Base-by-base conservation (phyloP, 805 yeast species). In the Suhomyces pyralidae region DNA sequence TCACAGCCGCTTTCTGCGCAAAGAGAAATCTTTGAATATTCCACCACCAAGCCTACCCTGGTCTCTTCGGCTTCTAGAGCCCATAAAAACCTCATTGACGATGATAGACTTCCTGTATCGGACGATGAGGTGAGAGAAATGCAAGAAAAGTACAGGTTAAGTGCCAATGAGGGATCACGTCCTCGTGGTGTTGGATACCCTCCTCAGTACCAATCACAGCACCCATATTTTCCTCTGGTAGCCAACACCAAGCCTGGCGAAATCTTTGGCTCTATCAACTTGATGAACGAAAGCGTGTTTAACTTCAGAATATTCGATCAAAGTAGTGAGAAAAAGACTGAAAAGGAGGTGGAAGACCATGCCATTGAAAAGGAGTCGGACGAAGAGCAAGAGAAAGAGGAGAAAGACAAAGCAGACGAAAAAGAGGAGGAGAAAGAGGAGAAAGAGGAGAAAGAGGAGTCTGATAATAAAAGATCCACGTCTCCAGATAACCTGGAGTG, bases 1-100 rank as follows among this genome's bases (percentile, higher is more conserved):
- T 77, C 82, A 14, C 84, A 81, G 59, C 84, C 84, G 4, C 64
- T 80, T 8, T 73, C 79, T 40, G 78, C 84, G 0, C 82, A 80
- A 58, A 62, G 70, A 20, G 77, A 71, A 48, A 68, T 63, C 49
- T 78, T 78, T 54, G 67, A 59, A 32, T 49, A 49, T 7, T 48
- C 51, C 19, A 30, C 43, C 5, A 24, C 43, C 14, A 48, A 47
- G 36, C 45, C 47, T 5, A 28, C 34, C 5, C 30, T 30, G 15
- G 28, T 20, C 9, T 40, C 45, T 20, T 15, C 45, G 9, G 9
- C 25, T 20, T 19, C 25, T 3, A 24, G 34, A 36, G 17, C 26
- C 15, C 38, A 20, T 5, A 46, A 36, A 36, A 45, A 19, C 15
- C 48, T 19, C 40, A 46, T 17, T 15, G 60, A 61, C 8, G 71